A percentile compares a stretch with the other conserved stretches of the same genome.
Evolutionary conservation across 441 rosid species (phyloP).

Genomic region (Syzygium syzygioides): DNA sequence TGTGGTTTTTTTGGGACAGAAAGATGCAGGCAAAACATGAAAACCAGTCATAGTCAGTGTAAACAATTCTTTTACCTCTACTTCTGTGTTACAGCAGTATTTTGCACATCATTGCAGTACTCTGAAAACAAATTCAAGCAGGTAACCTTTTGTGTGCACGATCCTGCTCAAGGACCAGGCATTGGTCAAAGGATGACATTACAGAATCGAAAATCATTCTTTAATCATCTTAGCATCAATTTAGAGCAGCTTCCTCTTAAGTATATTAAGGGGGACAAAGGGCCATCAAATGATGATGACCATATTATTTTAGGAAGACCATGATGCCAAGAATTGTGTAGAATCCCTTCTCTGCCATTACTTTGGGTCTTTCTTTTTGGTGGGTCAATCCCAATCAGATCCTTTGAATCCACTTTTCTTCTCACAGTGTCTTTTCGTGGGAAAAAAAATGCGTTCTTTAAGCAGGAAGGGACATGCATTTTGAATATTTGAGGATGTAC

Average conservation of each 20-base stretch:
- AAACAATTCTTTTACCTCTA: neutral
- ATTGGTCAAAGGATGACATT: neutral
- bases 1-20: neutral
- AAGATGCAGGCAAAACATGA: neutral
- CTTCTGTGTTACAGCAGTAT: neutral
- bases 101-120: neutral
- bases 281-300: neutral
- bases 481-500: neutral
- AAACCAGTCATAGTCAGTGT: neutral
- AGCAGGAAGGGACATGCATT: neutral
- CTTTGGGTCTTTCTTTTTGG: slow-evolving; percentile 11
- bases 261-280: slow-evolving; percentile 1
- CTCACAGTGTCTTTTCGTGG: neutral
- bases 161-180: neutral
- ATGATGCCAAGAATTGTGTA: neutral
- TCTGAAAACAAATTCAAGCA: neutral
- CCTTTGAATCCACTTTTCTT: neutral
- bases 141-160: neutral
- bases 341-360: slow-evolving; percentile 25
- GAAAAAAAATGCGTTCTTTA: neutral
- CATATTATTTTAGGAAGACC: neutral
- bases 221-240: neutral
- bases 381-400: slow-evolving; percentile 1
- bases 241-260: neutral
- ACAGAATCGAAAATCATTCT: neutral